A percentile compares a stretch with the other conserved stretches of the same genome.
Evolutionary conservation across 441 rosid genomes (phyloP).

Genomic region (Arabidopsis lyrata): DNA sequence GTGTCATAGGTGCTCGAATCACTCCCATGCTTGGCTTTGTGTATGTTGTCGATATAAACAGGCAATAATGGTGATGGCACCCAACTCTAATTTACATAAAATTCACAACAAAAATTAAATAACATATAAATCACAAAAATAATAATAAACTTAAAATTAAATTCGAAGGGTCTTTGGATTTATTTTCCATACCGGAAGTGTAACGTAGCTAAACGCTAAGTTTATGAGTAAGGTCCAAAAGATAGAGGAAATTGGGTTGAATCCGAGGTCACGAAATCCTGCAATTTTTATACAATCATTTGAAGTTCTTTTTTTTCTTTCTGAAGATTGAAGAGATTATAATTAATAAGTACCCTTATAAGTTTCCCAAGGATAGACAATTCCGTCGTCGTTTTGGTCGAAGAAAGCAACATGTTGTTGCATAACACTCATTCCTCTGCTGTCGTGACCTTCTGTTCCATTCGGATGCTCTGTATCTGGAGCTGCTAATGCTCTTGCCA

Average conservation of each 20-base stretch:
- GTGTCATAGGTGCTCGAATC: slow-evolving; percentile 76
- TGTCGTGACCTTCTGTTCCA: slow-evolving; percentile 68
- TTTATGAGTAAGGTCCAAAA: slow-evolving; percentile 54
- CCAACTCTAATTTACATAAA: slow-evolving; percentile 61
- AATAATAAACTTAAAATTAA: not conserved
- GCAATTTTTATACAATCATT: not conserved
- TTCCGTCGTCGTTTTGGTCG: slow-evolving; percentile 76
- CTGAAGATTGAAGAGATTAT: not conserved
- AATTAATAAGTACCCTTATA: slow-evolving; percentile 51
- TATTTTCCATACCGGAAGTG: slow-evolving; percentile 65
- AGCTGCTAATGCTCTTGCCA: slow-evolving; percentile 84
- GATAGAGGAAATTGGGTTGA: slow-evolving; percentile 63
- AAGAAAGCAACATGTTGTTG: slow-evolving; percentile 94
- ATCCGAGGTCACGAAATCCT: slow-evolving; percentile 79
- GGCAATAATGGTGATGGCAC: slow-evolving; percentile 81
- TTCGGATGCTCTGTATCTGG: slow-evolving; percentile 74
- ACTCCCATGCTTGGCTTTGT: slow-evolving; percentile 85
- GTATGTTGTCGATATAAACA: slow-evolving; percentile 75
- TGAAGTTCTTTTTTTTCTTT: not conserved
- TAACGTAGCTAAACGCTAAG: slow-evolving; percentile 63
- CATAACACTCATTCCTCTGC: slow-evolving; percentile 70
- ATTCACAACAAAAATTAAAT: not conserved
- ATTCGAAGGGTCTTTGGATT: not conserved
- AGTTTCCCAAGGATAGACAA: slow-evolving; percentile 94
- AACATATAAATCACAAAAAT: not conserved